phyloP scores from a whole-genome alignment of 192 early-diverging fungal species.

The Lobosporangium transversale region DNA sequence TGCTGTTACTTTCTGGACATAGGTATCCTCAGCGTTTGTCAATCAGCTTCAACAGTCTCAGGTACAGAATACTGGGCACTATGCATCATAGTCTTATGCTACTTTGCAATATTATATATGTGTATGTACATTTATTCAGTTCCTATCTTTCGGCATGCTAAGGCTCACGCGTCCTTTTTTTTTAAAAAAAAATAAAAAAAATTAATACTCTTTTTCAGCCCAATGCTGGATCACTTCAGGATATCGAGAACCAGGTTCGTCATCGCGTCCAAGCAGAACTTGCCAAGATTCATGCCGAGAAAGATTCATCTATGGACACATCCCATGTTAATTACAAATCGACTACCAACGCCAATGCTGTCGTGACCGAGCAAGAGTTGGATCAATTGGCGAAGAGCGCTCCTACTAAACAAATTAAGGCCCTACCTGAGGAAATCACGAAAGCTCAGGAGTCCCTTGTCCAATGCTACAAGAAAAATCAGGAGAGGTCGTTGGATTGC shows the following conservation, averaged over 20 bases:
- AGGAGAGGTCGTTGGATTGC: constrained; percentile 63
- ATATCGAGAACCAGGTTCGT: constrained; percentile 47
- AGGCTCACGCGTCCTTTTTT: no score
- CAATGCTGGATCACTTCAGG: constrained; percentile 24
- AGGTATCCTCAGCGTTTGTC: constrained; percentile 44
- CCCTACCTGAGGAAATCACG: constrained; percentile 47
- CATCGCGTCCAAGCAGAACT: constrained; percentile 47
- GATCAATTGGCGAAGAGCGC: constrained; percentile 31
- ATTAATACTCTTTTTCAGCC: constrained; percentile 7
- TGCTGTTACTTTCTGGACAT: neutral
- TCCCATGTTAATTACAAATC: constrained; percentile 32
- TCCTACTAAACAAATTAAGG: constrained; percentile 44
- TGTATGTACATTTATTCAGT: no score
- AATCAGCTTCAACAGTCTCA: constrained; percentile 38
- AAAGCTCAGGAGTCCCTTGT: constrained; percentile 47
- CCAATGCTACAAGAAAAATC: constrained; percentile 55
- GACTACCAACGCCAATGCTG: constrained; percentile 34
- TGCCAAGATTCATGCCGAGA: constrained; percentile 40
- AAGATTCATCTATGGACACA: constrained; percentile 14
- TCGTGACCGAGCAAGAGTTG: constrained; percentile 51
- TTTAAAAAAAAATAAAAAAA: no score
- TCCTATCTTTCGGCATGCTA: no score
- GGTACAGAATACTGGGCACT: constrained; percentile 13
- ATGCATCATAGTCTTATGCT: no score
- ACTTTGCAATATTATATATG: no score